Evolutionary conservation across 441 rosid genomes (phyloP), one percentile per base, ranked within the genome.

Genomic region (Raphanus hybrid): DNA sequence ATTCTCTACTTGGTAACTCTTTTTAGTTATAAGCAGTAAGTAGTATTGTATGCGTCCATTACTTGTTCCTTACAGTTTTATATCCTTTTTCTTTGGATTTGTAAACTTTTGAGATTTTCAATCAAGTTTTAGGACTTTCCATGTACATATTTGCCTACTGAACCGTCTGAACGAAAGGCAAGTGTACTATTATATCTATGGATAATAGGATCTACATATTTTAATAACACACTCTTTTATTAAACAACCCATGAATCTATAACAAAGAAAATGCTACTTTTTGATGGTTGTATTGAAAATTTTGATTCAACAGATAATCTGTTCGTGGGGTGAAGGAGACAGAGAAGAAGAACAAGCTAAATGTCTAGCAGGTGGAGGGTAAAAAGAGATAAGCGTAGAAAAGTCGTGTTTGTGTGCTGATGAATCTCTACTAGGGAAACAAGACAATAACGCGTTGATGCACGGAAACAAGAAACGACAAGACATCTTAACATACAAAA

Each of bases 1-100:
- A 18, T 71, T 63, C 70, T 70, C 75, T 29, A 64, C 71, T 70
- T 70, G 67, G 71, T 5, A 77, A 57, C 50, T 18, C 66, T 29
- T 55, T 65, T 43, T 45, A 43, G 80, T 45, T 57, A 34, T 57
- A 77, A 77, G 55, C 67, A 65, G 27, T 20, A 23, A 65, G 27
- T 20, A 23, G 26, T 23, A 1, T 23, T 23, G 26, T 23, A 23
- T 23, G 2, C 2, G 26, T 23, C 26, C 2, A 23, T 48, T 69
- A 8, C 55, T 70, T 10, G 32, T 64, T 39, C 10, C 16, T 54
- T 4, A 29, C 34, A 29, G 34, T 29, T 29, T 29, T 29, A 8
- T 16, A 70, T 41, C 66, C 65, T 29, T 29, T 27, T 27, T 29
- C 6, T 43, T 64, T 27, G 15, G 7, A 41, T 70, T 26, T 77